Base-by-base conservation (phyloP, 2,329 filamentous ascomycete species). In the Lachnellula subtilissima region DNA sequence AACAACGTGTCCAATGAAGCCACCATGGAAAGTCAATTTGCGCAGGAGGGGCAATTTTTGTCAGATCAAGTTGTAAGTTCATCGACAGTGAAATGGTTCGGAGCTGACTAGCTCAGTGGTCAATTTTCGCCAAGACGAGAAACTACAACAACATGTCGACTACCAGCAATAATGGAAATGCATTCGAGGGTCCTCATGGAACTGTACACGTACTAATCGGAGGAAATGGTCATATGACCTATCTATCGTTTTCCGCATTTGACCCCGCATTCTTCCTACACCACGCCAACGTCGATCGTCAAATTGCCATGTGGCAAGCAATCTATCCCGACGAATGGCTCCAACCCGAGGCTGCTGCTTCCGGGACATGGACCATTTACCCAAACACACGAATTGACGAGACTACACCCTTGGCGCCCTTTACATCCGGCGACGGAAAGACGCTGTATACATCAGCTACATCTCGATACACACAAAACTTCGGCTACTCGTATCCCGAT, bases 211-310 rank as follows among this genome's bases (percentile, higher is more conserved):
- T 72, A 49, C 63, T 63, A 14, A 69, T 73, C 4, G 71, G 71
- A 23, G 48, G 48, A 40, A 25, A 40, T 17, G 68, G 60, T 7
- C 67, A 75, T 57, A 75, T 76, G 58, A 56, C 74, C 7, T 64
- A 70, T 39, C 61, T 74, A 11, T 69, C 70, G 51, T 71, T 70
- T 57, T 71, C 74, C 1, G 71, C 69, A 12, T 78, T 76, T 56
- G 75, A 77, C 46, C 69, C 75, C 6, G 58, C 76, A 6, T 78
- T 78, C n/a, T 52, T 39, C 11, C 36, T 50, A 11, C 42, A 78
- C 58, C 75, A 78, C 70, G 70, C 75, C 61, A 83, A 85, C 65
- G 72, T 85, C 55, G 81, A 85, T 64, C 76, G 82, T 19, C 74
- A 85, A 15, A 78, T 82, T 58, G 76, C 79, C 8, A 68, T 77